These are phyloP conservation scores for Hypericum androsaemum DNA, from an alignment of 345 rosid species.

Conservation along the genomic window DNA sequence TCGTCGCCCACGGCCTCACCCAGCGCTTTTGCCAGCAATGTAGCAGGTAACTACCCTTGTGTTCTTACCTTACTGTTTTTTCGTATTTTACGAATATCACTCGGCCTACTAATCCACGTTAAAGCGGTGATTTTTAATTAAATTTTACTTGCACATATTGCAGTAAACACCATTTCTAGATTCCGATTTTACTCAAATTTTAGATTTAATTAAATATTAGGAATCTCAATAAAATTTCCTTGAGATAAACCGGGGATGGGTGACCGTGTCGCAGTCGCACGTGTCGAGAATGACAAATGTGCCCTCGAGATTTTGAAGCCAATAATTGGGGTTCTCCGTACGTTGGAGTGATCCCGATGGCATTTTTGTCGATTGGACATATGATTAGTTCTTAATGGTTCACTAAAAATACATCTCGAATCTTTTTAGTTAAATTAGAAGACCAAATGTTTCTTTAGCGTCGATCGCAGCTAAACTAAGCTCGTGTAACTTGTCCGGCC, in stretches of 20 bases:
- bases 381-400: constrained; percentile 9
- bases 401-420: constrained; percentile 10
- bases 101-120: constrained; percentile 11
- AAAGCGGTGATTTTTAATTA: too few relatives aligned
- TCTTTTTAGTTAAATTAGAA: too few relatives aligned
- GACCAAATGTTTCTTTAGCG: too few relatives aligned
- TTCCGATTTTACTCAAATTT: background rate
- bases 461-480: too few relatives aligned
- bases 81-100: constrained; percentile 19
- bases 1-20: constrained; percentile 70
- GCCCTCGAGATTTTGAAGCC: constrained; percentile 13
- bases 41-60: constrained; percentile 50
- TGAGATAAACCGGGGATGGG: too few relatives aligned
- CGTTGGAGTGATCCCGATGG: constrained; percentile 43
- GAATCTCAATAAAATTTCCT: too few relatives aligned
- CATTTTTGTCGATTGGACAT: constrained; percentile 33
- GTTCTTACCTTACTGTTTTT: constrained; percentile 2
- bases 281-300: constrained; percentile 19
- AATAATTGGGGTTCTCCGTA: constrained; percentile 32
- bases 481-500: too few relatives aligned
- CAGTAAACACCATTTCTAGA: background rate
- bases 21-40: constrained; percentile 99
- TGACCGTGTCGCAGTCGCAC: background rate
- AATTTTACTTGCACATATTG: too few relatives aligned
- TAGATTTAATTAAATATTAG: too few relatives aligned